Evolutionary conservation across 306 rosid species (phyloP).

Genomic region (Quercus alba): DNA sequence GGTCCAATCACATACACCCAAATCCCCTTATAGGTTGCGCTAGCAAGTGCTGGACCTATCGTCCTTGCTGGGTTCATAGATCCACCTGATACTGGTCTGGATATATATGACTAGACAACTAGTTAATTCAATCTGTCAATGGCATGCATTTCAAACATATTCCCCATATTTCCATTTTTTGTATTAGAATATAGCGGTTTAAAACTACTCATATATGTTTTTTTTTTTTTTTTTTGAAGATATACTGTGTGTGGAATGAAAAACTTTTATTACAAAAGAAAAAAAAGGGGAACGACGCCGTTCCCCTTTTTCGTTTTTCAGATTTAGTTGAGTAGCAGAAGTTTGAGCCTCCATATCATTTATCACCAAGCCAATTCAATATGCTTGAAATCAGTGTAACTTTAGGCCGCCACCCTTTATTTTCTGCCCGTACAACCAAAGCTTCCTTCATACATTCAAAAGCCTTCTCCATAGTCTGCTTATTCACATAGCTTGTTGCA

Average conservation of each 20-base stretch:
- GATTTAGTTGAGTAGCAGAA: too few species aligned
- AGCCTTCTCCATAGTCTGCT: slow-evolving; percentile 62
- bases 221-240: too few species aligned
- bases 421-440: slow-evolving; percentile 28
- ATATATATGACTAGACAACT: slow-evolving; percentile 2
- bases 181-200: too few species aligned
- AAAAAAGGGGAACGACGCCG: too few species aligned
- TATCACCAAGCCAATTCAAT: slow-evolving; percentile 43
- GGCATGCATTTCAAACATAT: too few species aligned
- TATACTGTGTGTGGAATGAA: too few species aligned
- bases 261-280: too few species aligned
- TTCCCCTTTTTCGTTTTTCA: too few species aligned
- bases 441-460: slow-evolving; percentile 56
- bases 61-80: slow-evolving; percentile 96
- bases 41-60: slow-evolving; percentile 75
- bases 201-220: too few species aligned
- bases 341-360: slow-evolving; percentile 11
- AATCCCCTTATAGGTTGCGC: slow-evolving; percentile 46
- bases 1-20: slow-evolving; percentile 81
- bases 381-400: slow-evolving; percentile 32
- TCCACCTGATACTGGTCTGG: slow-evolving; percentile 82
- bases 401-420: slow-evolving; percentile 67
- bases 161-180: too few species aligned
- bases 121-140: neutral
- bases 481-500: slow-evolving; percentile 51